These are phyloP conservation scores for Lactarius vividus DNA, from an alignment of 768 basidiomycete species.

Conservation along the genomic window DNA sequence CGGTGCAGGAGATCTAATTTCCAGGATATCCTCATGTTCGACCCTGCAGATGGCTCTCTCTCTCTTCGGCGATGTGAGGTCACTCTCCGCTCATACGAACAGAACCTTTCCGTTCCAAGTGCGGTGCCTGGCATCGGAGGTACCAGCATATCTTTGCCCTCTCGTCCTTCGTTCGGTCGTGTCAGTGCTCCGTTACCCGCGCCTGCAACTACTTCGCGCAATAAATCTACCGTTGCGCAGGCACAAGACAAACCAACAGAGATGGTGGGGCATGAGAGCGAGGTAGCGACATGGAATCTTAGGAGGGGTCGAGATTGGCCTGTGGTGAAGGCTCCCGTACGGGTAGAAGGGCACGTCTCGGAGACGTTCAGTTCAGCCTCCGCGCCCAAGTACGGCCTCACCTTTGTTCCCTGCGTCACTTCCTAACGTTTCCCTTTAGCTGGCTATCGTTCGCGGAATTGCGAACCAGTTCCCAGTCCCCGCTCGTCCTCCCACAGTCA, in stretches of 20 bases:
- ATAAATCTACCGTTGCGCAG: constrained; percentile 35
- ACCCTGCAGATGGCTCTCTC: constrained; percentile 54
- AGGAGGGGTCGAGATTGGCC: constrained; percentile 50
- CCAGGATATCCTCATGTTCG: constrained; percentile 69
- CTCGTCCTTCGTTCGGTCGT: constrained; percentile 44
- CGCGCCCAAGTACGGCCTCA: constrained; percentile 20
- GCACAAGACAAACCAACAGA: constrained; percentile 39
- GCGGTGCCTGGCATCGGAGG: constrained; percentile 37
- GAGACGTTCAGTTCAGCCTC: constrained; percentile 10
- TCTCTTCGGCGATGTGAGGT: constrained; percentile 53
- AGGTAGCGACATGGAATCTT: constrained; percentile 67
- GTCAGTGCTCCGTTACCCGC: constrained; percentile 34
- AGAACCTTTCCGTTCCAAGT: constrained; percentile 29
- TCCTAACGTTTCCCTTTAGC: constrained; percentile 35
- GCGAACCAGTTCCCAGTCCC: constrained; percentile 62
- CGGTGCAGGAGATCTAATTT: constrained; percentile 43
- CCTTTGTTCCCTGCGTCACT: constrained; percentile 10
- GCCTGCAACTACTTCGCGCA: constrained; percentile 6
- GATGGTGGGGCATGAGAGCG: constrained; percentile 39
- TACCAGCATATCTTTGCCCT: constrained; percentile 63
- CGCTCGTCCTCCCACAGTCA: constrained; percentile 61
- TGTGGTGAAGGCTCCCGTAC: constrained; percentile 45
- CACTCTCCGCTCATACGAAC: constrained; percentile 37
- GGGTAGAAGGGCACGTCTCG: constrained; percentile 1
- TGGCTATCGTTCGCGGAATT: constrained; percentile 81